phyloP scores from a whole-genome alignment of 2,329 filamentous ascomycete genomes.

The Claviceps paspali region DNA sequence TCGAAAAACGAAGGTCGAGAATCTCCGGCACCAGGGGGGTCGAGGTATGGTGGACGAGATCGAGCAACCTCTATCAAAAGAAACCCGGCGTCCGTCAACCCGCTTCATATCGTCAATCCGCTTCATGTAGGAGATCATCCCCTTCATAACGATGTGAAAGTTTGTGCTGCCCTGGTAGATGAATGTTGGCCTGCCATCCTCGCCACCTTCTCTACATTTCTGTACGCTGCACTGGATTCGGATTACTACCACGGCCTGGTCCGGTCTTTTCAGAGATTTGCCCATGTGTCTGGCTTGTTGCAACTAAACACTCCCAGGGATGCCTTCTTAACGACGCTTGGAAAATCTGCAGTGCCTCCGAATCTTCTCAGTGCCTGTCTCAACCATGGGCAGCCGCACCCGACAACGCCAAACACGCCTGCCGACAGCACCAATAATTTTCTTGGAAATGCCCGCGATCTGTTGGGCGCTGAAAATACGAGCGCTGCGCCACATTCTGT shows the following conservation, averaged over 20 bases:
- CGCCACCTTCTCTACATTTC: slow-evolving; percentile 86
- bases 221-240: slow-evolving; percentile 80
- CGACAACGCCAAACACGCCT: slow-evolving; percentile 27
- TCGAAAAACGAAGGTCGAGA: slow-evolving; percentile 29
- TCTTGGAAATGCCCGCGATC: slow-evolving; percentile 53
- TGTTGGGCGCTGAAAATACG: slow-evolving; percentile 60
- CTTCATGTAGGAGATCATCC: slow-evolving; percentile 60
- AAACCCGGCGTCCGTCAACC: slow-evolving; percentile 71
- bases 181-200: slow-evolving; percentile 92
- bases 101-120: slow-evolving; percentile 65
- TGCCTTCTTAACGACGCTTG: slow-evolving; percentile 84
- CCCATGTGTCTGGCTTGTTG: slow-evolving; percentile 82
- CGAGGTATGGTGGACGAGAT: slow-evolving; percentile 27
- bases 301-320: slow-evolving; percentile 76
- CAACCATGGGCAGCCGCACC: slow-evolving; percentile 30
- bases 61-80: slow-evolving; percentile 55
- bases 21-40: slow-evolving; percentile 22
- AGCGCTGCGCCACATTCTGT: slow-evolving; percentile 38
- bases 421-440: slow-evolving; percentile 39
- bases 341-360: slow-evolving; percentile 81
- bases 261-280: slow-evolving; percentile 84
- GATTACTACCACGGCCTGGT: slow-evolving; percentile 91
- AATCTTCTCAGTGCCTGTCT: slow-evolving; percentile 52
- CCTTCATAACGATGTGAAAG: slow-evolving; percentile 53
- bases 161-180: slow-evolving; percentile 70